Base-by-base conservation (phyloP, 2,329 filamentous ascomycete species). In the Aspergillus quadricinctus region DNA sequence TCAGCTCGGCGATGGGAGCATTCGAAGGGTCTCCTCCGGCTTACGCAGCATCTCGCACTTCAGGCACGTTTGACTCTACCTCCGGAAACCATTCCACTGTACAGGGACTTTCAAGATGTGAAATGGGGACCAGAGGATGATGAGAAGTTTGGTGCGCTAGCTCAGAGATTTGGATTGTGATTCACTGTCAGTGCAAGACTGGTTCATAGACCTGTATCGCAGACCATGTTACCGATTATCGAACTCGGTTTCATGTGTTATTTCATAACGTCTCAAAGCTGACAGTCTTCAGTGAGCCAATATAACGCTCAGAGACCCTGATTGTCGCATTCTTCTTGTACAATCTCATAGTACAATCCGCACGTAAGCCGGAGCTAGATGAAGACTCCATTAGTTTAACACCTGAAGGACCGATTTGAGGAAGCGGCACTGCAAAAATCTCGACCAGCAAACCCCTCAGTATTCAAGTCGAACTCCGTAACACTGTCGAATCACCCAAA, bases 11-110 rank as follows among this genome's bases (percentile, higher is more conserved):
- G 61, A 3, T 66, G 60, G 63, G 48, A 55, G 3, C 27, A 66
- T 4, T 57, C 58, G 0, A 65, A 64, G 37, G 61, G 63, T 1
- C 61, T 66, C 25, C 49, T 68, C 35, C 64, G 65, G 4, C 57
- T 63, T 45, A 45, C 67, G 0, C 64, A 67, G 48, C 25, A 65
- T 10, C 64, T 64, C 1, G 61, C 65, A 1, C 37, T 46, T 28
- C 53, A 59, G 19, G 56, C 54, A 40, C 51, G 53, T 1, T 53
- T 56, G 19, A 23, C 17, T 0, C 56, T 68, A 17, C 65, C 65
- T 4, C 17, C 28, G 2, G 61, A 66, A 50, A 61, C 57, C 2
- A 49, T 56, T 9, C 29, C 49, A 17, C 50, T 66, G 1, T 57
- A 65, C 11, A 48, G 48, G 8, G 61, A 66, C n/a, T 61, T 67